Evolutionary conservation across 164 flowering plant species (phyloP).

Genomic region (Kingdonia uniflora): DNA sequence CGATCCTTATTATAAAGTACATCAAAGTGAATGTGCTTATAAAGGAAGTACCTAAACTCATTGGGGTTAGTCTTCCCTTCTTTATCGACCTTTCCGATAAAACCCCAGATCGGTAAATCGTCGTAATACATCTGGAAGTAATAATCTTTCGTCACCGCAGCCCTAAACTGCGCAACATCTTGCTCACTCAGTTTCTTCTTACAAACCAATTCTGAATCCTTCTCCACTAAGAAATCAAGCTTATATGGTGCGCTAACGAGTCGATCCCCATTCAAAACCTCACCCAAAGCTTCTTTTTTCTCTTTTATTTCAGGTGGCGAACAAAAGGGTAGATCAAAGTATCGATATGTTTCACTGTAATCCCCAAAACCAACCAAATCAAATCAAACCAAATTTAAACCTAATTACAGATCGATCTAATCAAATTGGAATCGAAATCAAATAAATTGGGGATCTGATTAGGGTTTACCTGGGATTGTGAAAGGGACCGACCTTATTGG

Average conservation of each 20-base stretch:
- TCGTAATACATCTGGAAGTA: slow-evolving; percentile 38
- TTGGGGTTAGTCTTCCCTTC: slow-evolving; percentile 22
- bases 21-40: slow-evolving; percentile 27
- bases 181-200: slow-evolving; percentile 20
- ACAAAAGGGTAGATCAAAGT: slow-evolving; percentile 34
- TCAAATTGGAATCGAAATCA: neutral
- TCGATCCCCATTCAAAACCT: slow-evolving; percentile 33
- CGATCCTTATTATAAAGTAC: slow-evolving; percentile 26
- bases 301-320: slow-evolving; percentile 19
- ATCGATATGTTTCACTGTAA: slow-evolving; percentile 36
- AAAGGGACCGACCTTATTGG: slow-evolving; percentile 70
- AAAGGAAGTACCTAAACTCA: slow-evolving; percentile 25
- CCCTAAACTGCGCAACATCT: slow-evolving; percentile 20
- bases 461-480: slow-evolving; percentile 32
- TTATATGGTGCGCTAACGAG: slow-evolving; percentile 31
- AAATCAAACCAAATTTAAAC: too few relatives aligned
- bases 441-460: slow-evolving; percentile 3
- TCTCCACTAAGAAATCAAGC: slow-evolving; percentile 23
- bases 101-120: slow-evolving; percentile 36
- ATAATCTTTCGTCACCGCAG: slow-evolving; percentile 27
- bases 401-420: too few relatives aligned
- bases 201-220: slow-evolving; percentile 25
- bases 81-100: slow-evolving; percentile 29
- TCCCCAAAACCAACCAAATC: too few relatives aligned
- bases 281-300: slow-evolving; percentile 34